Evolutionary conservation across 164 flowering plant genomes (phyloP), one percentile per base, ranked within the genome.

Genomic region (Nymphaea thermarum): DNA sequence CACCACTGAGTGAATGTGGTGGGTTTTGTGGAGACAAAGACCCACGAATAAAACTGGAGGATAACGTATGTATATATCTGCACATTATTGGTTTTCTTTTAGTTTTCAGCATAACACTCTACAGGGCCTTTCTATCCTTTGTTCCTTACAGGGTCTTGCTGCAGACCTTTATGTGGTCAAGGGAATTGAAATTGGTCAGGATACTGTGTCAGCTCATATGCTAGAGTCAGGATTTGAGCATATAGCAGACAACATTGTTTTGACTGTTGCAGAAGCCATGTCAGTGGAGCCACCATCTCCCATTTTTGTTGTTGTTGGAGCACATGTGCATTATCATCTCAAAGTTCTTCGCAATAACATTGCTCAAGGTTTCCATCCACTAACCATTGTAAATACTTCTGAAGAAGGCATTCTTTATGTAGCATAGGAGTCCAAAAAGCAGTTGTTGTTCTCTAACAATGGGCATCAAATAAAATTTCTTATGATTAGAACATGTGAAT

Each of bases 181-280:
- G 78, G 98, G 97, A 78, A 76, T 78, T 77, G 89, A 75, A 73
- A 87, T 91, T 72, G 97, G 98, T 36, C 96, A 84, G 57, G 97
- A 94, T 77, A 75, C 71, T 72, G 96, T 94, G 66, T 83, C 88
- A 59, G 97, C 87, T 67, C 84, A 80, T 75, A 75, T 88, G 83
- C 75, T 82, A 44, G 98, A 94, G 82, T 86, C 89, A 43, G 69
- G 74, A 42, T 70, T 80, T 44, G 86, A 80, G 75, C 78, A 82
- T 72, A 67, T 87, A 83, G 77, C 72, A 53, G 98, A 89, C 74
- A 78, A 78, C 73, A 89, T 94, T 80, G 80, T 80, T 66, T 69
- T 91, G 73, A 94, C 96, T 66, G 97, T 94, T 36, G 98, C 91
- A 43, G 98, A 94, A 82, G 96, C 96, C 42, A 91, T 94, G 90